These are phyloP conservation scores for Mortierella sp. DNA, from an alignment of 371 early-diverging fungal species.

Conservation along the genomic window DNA sequence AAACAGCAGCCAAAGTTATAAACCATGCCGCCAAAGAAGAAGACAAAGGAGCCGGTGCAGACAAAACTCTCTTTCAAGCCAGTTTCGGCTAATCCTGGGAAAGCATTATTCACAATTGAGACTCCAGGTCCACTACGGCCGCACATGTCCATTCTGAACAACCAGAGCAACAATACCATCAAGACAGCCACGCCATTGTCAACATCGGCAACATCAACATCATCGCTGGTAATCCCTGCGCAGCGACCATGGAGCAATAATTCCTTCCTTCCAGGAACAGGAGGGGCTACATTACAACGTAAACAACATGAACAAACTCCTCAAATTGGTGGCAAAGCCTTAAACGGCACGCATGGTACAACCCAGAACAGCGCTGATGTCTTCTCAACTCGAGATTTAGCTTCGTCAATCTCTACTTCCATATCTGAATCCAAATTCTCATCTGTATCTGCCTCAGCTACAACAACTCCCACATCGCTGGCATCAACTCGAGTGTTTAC, in stretches of 20 bases:
- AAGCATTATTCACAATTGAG: constrained; percentile 14
- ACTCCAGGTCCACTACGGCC: constrained; percentile 17
- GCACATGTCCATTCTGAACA: constrained; percentile 27
- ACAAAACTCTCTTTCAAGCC: constrained; percentile 47
- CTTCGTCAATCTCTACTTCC: constrained; percentile 7
- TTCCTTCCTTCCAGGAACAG: background rate
- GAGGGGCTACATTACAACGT: too few relatives aligned
- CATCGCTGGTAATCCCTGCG: background rate
- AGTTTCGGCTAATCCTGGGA: constrained; percentile 14
- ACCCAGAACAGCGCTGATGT: background rate
- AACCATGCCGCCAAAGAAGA: constrained; percentile 48
- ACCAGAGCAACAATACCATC: background rate
- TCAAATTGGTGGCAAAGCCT: constrained; percentile 41
- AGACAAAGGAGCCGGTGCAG: constrained; percentile 26
- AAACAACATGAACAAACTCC: background rate
- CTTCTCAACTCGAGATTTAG: constrained; percentile 9
- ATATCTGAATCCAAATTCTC: background rate
- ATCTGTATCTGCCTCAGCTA: background rate
- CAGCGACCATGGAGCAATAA: background rate
- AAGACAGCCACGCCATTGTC: background rate
- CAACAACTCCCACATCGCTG: background rate
- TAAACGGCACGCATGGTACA: background rate
- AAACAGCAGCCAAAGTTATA: too few relatives aligned
- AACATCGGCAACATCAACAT: background rate
- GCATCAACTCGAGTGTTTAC: background rate